These are phyloP conservation scores for Coemansia umbellata DNA, from an alignment of 192 early-diverging fungal genomes.

Conservation along the genomic window DNA sequence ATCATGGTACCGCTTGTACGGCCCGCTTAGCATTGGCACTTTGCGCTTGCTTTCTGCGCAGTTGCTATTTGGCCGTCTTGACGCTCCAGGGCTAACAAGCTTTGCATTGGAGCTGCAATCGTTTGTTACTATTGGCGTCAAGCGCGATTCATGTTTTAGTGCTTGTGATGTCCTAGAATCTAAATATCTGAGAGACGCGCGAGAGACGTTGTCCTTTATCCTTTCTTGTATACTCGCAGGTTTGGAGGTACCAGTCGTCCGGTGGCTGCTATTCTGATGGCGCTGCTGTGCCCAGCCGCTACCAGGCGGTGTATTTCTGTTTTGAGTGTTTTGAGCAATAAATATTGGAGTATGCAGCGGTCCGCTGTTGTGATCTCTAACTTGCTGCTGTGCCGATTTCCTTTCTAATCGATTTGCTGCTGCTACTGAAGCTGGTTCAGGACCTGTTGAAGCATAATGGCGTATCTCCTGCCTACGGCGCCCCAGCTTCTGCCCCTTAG, in stretches of 20 bases:
- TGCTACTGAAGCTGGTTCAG: background rate
- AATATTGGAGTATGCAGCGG: slow-evolving; percentile 24
- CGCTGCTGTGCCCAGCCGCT: slow-evolving; percentile 12
- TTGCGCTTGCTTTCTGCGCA: background rate
- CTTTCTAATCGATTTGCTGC: background rate
- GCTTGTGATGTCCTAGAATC: slow-evolving; percentile 27
- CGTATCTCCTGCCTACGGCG: background rate
- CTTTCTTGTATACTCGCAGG: slow-evolving; percentile 11
- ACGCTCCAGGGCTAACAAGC: background rate
- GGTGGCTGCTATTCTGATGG: background rate
- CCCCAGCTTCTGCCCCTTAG: slow-evolving; percentile 2
- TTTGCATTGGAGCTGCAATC: slow-evolving; percentile 1
- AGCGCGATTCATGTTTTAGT: slow-evolving; percentile 8
- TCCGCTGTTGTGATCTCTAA: background rate
- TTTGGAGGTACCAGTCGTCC: background rate
- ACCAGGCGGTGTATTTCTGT: slow-evolving; percentile 2
- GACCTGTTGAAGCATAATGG: no score
- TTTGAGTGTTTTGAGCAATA: background rate
- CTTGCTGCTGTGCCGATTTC: background rate
- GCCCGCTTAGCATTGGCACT: background rate
- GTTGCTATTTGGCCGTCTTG: background rate
- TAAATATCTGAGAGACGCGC: slow-evolving; percentile 43
- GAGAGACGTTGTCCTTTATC: slow-evolving; percentile 36
- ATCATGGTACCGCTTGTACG: slow-evolving; percentile 28
- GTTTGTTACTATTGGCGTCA: no score